A percentile compares a stretch with the other conserved stretches of the same genome.
phyloP scores from a whole-genome alignment of 768 basidiomycete genomes.

The Tephrocybe sp. region DNA sequence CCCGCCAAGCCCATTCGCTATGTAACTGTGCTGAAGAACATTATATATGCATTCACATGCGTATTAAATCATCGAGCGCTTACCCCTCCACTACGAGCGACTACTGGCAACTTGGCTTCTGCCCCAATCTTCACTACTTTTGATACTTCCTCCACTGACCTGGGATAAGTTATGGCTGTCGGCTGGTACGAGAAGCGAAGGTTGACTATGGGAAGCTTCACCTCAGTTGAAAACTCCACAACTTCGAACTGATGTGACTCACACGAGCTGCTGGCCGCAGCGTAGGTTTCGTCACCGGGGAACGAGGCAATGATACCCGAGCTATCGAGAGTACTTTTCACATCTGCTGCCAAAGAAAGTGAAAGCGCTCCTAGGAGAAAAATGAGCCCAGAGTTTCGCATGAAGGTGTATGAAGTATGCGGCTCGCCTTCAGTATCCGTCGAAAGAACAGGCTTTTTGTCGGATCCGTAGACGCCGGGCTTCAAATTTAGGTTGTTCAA shows the following conservation, averaged over 20 bases:
- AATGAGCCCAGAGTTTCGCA: not conserved
- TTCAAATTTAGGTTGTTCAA: too few relatives aligned
- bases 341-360: not conserved
- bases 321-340: conserved; percentile 1
- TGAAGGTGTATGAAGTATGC: not conserved
- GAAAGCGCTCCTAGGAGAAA: not conserved
- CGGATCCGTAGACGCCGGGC: not conserved
- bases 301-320: conserved; percentile 4
- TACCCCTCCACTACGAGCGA: conserved; percentile 47
- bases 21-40: conserved; percentile 44
- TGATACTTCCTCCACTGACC: conserved; percentile 32
- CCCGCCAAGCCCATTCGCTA: conserved; percentile 48
- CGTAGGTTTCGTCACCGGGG: conserved; percentile 6
- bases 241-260: not conserved
- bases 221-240: not conserved
- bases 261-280: conserved; percentile 7
- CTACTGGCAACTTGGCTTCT: conserved; percentile 31
- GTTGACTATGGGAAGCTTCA: conserved; percentile 30
- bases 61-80: conserved; percentile 10
- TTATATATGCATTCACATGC: not conserved
- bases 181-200: conserved; percentile 38
- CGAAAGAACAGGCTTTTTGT: not conserved
- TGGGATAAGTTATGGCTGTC: conserved; percentile 36
- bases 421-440: not conserved
- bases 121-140: conserved; percentile 34